Evolutionary conservation across 768 basidiomycete species (phyloP).

Genomic region (Tylopilus plumbeoviolaceoides): DNA sequence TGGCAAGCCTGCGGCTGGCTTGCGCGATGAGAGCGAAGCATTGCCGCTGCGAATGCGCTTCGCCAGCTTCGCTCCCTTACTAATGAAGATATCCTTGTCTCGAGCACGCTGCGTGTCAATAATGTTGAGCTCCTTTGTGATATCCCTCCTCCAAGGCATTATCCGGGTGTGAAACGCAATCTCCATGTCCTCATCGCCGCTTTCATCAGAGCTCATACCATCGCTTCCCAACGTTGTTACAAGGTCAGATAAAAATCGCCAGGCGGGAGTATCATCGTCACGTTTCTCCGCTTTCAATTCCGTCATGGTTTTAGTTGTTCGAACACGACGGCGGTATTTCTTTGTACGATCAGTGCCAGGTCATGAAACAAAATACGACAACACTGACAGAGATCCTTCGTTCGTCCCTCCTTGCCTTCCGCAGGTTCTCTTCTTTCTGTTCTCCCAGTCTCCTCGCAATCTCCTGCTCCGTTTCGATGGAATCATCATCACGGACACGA

Average conservation of each 20-base stretch:
- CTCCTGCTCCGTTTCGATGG: not conserved
- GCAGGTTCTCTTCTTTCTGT: not conserved
- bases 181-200: not conserved
- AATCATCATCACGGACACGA: not conserved
- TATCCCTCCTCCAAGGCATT: constrained; percentile 2
- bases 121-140: no score
- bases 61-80: not conserved
- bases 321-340: not conserved
- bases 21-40: no score
- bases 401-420: not conserved
- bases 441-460: not conserved
- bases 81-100: not conserved
- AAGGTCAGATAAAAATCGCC: not conserved
- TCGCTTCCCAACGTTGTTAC: not conserved
- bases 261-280: not conserved
- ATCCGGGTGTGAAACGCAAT: not conserved
- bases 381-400: not conserved
- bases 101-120: not conserved
- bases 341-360: not conserved
- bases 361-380: not conserved
- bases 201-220: constrained; percentile 8
- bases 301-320: not conserved
- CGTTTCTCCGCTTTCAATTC: not conserved
- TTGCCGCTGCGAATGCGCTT: not conserved
- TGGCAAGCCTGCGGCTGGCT: no score